Evolutionary conservation across 2,329 filamentous ascomycete genomes (phyloP), one percentile per base, ranked within the genome.

Genomic region (Raffaelea albimanens): DNA sequence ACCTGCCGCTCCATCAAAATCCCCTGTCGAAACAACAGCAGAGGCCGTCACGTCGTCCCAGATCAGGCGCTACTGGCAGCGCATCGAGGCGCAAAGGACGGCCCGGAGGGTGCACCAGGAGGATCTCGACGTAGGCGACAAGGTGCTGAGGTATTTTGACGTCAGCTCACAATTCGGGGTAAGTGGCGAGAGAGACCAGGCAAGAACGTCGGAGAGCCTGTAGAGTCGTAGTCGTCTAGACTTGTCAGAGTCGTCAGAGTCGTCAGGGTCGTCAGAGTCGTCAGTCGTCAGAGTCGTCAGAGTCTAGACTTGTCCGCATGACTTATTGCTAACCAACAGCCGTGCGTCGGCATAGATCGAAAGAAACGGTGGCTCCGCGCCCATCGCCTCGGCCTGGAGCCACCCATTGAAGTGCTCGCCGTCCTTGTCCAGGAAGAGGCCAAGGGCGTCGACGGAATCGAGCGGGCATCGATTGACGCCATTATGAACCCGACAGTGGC

Each of bases 91-190:
- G 38, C 73, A 80, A 57, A 74, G 87, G 56, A 74, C 73, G 50
- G 78, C 86, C 18, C 76, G 78, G 39, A 70, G 84, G 57, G 81
- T 95, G 33, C 93, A 97, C 59, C 88, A 95, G 66, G 66, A 83
- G 57, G 82, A 73, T 2, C 61, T 97, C 56, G 75, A 72, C 11
- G 55, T 85, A 41, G 74, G 84, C 48, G 90, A 97, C 72, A 95
- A 91, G 71, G 80, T 97, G 22, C 66, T 97, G 58, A 74, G 91
- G 53, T 87, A 95, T 62, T 98, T 93, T 66, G 93, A 98, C 63
- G 84, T 95, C 55, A 93, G 83, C 59, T 87, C 78, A 51, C 87
- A 95, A 59, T 98, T 87, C 63, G 93, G 93, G 48, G 89, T 95
- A 79, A 70, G 86, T 80, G n/a, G 46, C n/a, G n/a, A n/a, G n/a